These are phyloP conservation scores for Gymnopilus junonius DNA, from an alignment of 768 basidiomycete genomes.

Conservation along the genomic window DNA sequence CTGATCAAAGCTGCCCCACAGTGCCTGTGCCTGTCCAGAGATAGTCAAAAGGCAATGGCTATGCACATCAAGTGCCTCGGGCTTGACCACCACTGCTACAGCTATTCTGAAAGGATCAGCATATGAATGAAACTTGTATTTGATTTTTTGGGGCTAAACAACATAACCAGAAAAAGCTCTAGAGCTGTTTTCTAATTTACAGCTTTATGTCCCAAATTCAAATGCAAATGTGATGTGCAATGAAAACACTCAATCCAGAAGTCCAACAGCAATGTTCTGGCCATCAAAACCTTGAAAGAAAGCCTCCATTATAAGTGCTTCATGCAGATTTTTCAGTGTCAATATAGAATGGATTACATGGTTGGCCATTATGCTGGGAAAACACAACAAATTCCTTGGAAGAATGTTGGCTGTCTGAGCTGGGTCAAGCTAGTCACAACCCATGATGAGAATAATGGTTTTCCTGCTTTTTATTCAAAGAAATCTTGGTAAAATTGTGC, in stretches of 20 bases:
- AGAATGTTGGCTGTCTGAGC: conserved; percentile 20
- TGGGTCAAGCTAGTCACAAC: conserved; percentile 22
- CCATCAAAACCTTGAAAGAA: neutral
- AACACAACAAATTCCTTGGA: conserved; percentile 20
- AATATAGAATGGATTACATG: conserved; percentile 18
- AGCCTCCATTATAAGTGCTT: conserved; percentile 1
- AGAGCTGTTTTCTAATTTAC: neutral
- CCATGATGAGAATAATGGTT: conserved; percentile 10
- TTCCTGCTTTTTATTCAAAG: neutral
- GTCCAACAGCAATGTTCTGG: neutral
- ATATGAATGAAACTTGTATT: conserved; percentile 2
- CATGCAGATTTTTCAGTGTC: conserved; percentile 20
- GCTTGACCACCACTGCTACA: conserved; percentile 6
- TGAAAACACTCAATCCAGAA: conserved; percentile 17
- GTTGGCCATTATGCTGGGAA: conserved; percentile 14
- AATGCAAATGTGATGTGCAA: conserved; percentile 10
- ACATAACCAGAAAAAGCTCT: conserved; percentile 8
- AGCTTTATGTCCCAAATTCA: conserved; percentile 11
- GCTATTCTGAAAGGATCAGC: conserved; percentile 9
- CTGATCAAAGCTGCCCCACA: neutral
- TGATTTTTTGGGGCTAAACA: neutral
- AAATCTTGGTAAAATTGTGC: neutral
- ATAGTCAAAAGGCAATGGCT: neutral
- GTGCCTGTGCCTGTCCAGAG: conserved; percentile 6
- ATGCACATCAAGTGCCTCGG: conserved; percentile 4